These are phyloP conservation scores for Nymphaea thermarum DNA, from an alignment of 164 flowering plant genomes.

Conservation along the genomic window DNA sequence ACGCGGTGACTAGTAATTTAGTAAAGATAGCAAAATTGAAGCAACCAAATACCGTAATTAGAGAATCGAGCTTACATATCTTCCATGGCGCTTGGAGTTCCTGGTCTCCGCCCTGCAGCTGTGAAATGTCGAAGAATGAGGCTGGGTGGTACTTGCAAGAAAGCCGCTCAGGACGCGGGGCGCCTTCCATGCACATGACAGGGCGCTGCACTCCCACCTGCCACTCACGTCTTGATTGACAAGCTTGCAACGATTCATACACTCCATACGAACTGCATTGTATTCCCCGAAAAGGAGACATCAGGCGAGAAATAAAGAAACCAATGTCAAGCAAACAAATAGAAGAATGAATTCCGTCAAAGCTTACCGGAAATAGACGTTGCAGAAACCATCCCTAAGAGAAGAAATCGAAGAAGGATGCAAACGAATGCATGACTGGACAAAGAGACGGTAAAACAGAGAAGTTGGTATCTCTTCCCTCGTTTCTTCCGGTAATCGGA, in stretches of 20 bases:
- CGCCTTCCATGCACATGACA: constrained; percentile 93
- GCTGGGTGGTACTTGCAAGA: constrained; percentile 72
- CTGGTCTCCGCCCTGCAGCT: constrained; percentile 11
- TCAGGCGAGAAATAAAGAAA: not conserved
- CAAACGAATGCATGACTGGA: constrained; percentile 15
- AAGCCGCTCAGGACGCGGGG: constrained; percentile 81
- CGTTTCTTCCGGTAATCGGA: not conserved
- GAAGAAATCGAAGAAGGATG: not conserved
- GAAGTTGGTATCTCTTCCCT: not conserved
- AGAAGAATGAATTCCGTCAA: not conserved
- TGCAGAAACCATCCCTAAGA: constrained; percentile 39
- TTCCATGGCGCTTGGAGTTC: constrained; percentile 17
- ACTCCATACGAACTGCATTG: constrained; percentile 65
- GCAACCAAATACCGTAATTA: not conserved
- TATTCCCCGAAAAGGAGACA: not conserved
- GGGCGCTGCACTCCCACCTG: constrained; percentile 54
- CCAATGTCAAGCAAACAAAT: not conserved
- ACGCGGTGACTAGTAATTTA: not conserved
- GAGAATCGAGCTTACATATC: constrained; percentile 23
- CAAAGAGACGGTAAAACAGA: constrained; percentile 8
- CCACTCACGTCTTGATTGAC: constrained; percentile 45
- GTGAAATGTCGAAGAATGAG: constrained; percentile 23
- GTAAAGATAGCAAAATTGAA: not conserved
- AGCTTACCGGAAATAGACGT: constrained; percentile 48
- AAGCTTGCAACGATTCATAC: constrained; percentile 67